A percentile compares a stretch with the other conserved stretches of the same genome.
phyloP scores from a whole-genome alignment of 106 monocot species.

The Dactylorhiza incarnata region DNA sequence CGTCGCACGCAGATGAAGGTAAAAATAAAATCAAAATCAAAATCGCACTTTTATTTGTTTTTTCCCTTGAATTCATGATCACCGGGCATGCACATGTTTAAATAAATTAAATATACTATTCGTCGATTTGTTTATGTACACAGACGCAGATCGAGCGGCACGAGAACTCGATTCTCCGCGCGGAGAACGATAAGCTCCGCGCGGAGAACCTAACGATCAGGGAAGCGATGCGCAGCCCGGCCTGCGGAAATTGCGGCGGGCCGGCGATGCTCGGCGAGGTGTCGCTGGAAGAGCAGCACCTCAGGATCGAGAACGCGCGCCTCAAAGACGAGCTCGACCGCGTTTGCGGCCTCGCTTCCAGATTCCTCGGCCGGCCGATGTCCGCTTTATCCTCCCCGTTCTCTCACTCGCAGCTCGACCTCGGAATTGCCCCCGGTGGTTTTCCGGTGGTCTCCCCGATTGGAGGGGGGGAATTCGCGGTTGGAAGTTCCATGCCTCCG shows the following conservation, averaged over 20 bases:
- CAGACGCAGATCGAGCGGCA: conserved; percentile 19
- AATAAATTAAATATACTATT: background rate
- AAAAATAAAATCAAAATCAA: background rate
- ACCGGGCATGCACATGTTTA: background rate
- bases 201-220: conserved; percentile 67
- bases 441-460: conserved; percentile 5
- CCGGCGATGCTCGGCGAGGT: conserved; percentile 66
- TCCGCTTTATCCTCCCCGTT: conserved; percentile 8
- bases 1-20: conserved; percentile 98
- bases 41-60: background rate
- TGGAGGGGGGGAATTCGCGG: background rate
- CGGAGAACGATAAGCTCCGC: conserved; percentile 82
- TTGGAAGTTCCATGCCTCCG: background rate
- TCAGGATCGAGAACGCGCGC: conserved; percentile 76
- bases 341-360: conserved; percentile 56
- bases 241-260: conserved; percentile 65
- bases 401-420: conserved; percentile 31
- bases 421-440: conserved; percentile 14
- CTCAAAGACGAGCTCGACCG: conserved; percentile 85
- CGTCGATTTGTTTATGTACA: background rate
- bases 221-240: conserved; percentile 65
- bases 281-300: conserved; percentile 66
- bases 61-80: background rate
- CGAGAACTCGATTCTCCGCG: conserved; percentile 55
- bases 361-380: conserved; percentile 42